Evolutionary conservation across 768 basidiomycete genomes (phyloP).

Genomic region (Tubosaeta sp.): DNA sequence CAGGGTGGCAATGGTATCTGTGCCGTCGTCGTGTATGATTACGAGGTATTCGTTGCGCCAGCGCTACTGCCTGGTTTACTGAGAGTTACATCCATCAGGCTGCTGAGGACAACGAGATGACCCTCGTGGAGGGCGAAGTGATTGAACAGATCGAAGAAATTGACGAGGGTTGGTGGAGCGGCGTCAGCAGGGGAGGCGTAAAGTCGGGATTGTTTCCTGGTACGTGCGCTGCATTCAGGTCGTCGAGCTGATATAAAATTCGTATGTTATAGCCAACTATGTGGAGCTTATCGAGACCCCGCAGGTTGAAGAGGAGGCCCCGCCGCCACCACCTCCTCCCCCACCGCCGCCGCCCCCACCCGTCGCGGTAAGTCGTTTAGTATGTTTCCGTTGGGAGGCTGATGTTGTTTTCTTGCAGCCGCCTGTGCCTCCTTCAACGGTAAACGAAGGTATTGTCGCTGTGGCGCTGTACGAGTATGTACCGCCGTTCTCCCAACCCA

Average conservation of each 20-base stretch:
- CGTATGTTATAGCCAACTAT: slow-evolving; percentile 25
- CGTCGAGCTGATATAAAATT: not conserved
- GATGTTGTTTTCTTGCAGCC: slow-evolving; percentile 23
- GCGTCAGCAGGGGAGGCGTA: slow-evolving; percentile 57
- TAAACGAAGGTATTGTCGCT: slow-evolving; percentile 58
- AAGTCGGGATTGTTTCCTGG: slow-evolving; percentile 79
- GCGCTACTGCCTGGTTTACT: not conserved
- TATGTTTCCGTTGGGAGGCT: not conserved
- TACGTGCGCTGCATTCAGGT: not conserved
- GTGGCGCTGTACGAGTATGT: slow-evolving; percentile 71
- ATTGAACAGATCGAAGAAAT: slow-evolving; percentile 80
- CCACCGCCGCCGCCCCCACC: slow-evolving; percentile 41
- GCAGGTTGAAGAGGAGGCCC: slow-evolving; percentile 41
- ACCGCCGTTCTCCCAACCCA: not conserved
- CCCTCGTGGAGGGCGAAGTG: slow-evolving; percentile 72
- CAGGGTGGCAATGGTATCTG: not conserved
- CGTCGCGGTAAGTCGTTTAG: slow-evolving; percentile 35
- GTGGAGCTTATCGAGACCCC: slow-evolving; percentile 66
- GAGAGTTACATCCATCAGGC: not conserved
- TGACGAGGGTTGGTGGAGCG: slow-evolving; percentile 93
- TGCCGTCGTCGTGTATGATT: not conserved
- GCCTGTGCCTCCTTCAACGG: slow-evolving; percentile 36
- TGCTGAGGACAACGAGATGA: slow-evolving; percentile 79
- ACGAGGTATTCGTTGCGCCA: not conserved
- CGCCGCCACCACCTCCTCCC: slow-evolving; percentile 55